phyloP scores from a whole-genome alignment of 2,329 filamentous ascomycete genomes.

The Aspergillus sp. region DNA sequence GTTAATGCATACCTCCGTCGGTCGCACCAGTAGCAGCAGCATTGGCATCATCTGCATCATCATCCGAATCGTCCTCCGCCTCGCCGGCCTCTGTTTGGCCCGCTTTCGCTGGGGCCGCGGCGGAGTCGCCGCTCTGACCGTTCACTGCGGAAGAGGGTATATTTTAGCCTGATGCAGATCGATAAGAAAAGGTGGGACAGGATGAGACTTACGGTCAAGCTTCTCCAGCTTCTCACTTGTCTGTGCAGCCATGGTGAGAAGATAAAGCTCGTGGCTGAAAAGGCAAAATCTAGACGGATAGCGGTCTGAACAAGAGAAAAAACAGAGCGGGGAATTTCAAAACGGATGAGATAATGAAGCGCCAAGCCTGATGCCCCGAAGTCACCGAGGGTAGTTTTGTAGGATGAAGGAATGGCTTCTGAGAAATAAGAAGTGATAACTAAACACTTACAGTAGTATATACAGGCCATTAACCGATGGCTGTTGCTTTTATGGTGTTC shows the following conservation, averaged over 20 bases:
- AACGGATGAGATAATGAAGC: conserved; percentile 5
- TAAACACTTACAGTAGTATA: too few species aligned
- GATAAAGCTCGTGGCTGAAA: conserved; percentile 12
- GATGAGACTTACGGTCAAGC: conserved; percentile 36
- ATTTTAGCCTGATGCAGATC: conserved; percentile 20
- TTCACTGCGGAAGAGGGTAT: conserved; percentile 32
- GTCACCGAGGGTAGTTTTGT: background rate
- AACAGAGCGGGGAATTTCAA: conserved; percentile 19
- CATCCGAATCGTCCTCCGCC: conserved; percentile 56
- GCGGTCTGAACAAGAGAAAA: conserved; percentile 23
- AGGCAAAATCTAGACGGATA: conserved; percentile 18
- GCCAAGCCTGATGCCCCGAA: conserved; percentile 2
- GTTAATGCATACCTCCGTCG: conserved; percentile 33
- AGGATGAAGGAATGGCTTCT: too few species aligned
- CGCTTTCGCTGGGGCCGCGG: conserved; percentile 31
- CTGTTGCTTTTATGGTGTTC: too few species aligned
- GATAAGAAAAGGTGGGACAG: background rate
- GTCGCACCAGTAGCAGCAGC: conserved; percentile 39
- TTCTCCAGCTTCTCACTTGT: conserved; percentile 41
- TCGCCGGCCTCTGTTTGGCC: conserved; percentile 44
- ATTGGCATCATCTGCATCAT: conserved; percentile 52
- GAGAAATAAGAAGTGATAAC: too few species aligned
- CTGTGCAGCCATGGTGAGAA: conserved; percentile 44
- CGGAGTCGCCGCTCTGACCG: conserved; percentile 37
- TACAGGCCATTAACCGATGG: too few species aligned